Evolutionary conservation across 2,329 filamentous ascomycete genomes (phyloP).

Genomic region (Ophiobolus disseminans): DNA sequence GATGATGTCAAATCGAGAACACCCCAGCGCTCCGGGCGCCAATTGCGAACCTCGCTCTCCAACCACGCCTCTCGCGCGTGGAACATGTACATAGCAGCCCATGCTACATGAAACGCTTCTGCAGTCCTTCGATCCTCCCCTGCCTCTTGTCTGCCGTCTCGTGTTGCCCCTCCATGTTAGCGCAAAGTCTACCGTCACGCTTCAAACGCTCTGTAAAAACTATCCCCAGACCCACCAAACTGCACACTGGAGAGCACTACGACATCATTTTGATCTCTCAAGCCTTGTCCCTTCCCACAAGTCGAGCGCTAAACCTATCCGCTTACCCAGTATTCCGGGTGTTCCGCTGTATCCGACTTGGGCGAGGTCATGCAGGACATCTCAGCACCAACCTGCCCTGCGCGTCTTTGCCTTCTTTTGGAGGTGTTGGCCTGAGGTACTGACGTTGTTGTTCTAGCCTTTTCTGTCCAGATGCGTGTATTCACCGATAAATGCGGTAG

Average conservation of each 20-base stretch:
- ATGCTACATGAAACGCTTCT: slow-evolving; percentile 8
- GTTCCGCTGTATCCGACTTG: slow-evolving; percentile 6
- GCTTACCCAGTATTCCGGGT: slow-evolving; percentile 1
- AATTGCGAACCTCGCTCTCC: slow-evolving; percentile 4
- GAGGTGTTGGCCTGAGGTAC: not conserved
- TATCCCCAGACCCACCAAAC: not conserved
- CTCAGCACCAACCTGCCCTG: no score
- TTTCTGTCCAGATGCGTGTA: not conserved
- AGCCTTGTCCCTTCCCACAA: not conserved
- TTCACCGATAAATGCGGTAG: no score
- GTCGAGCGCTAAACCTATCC: not conserved
- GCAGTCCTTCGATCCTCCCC: not conserved
- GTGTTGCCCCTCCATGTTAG: not conserved
- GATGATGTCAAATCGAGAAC: slow-evolving; percentile 28
- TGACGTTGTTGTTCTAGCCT: not conserved
- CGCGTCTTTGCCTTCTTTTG: not conserved
- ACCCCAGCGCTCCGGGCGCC: slow-evolving; percentile 8
- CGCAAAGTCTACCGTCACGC: no score
- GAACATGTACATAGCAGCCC: not conserved
- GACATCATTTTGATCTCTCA: not conserved
- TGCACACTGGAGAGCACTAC: not conserved
- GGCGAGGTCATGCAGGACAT: not conserved
- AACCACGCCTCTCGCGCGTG: not conserved
- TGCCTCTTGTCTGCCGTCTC: not conserved
- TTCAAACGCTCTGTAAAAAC: not conserved